Evolutionary conservation across 139 green algal species (phyloP), one percentile per base, ranked within the genome.

Genomic region (Yamagishiella unicocca): DNA sequence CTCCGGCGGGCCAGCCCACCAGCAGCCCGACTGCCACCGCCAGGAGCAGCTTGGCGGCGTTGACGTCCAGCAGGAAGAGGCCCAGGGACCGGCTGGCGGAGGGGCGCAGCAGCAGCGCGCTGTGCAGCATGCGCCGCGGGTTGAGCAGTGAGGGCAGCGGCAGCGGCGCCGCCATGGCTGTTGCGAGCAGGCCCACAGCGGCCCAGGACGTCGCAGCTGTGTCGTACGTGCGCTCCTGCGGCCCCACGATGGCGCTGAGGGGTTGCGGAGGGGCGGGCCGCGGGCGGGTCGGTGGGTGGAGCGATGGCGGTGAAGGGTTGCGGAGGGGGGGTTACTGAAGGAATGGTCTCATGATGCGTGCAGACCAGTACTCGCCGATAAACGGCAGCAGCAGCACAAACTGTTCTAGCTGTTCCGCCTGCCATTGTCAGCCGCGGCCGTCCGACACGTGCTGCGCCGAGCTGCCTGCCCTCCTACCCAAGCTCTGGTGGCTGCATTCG

Each of bases 81-180:
- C 61, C 78, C 58, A 85, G 62, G 38, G 40, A 8, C 35, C 78
- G 58, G 58, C 38, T 75, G 33, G 55, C 40, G 21, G 61, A 38
- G 29, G 78, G 78, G 10, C 78, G 78, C 42, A 75, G 58, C 61
- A 62, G 61, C 61, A 85, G n/a, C 19, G 78, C 78, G 25, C 29
- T 75, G 55, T 85, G 78, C 17, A 58, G 45, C 78, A 75, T 7
- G 25, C 24, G 61, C 8, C 78, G 58, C 0, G 61, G 62, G 2
- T 42, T 58, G 27, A 75, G 58, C 38, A 75, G 21, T 19, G 62
- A 7, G 4, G 78, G 78, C 78, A 75, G 61, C 38, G n/a, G 17
- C 14, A 85, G 62, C 78, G 78, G 58, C 61, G 61, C 78, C 5
- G 78, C 40, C 78, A 85, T 75, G 61, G 61, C 78, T 3, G 31